Evolutionary conservation across 1,284 basidiomycete genomes (phyloP), one percentile per base, ranked within the genome.

Genomic region (Termitomyces sp.): DNA sequence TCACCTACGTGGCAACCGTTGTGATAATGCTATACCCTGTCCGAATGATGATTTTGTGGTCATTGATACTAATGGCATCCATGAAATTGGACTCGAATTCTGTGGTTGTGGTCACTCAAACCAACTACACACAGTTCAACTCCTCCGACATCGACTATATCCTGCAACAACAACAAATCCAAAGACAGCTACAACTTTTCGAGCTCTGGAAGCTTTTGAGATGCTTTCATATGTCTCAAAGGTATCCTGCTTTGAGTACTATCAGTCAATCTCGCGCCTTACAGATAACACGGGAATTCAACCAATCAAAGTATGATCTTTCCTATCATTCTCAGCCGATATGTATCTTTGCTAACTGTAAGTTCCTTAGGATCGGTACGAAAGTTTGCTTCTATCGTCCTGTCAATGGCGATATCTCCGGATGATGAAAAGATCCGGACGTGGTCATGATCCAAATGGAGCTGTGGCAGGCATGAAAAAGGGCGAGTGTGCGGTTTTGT

Each of bases 281-380:
- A 60, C 54, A 3, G 56, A 68, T 41, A 68, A 69, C 30, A 60
- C 55, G 14, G 65, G 62, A 2, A 59, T 53, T 3, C 30, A 24
- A 4, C 26, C 44, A 21, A 42, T 55, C 1, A 44, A 53, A 28
- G 61, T 30, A 30, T 30, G 8, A 3, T 28, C 8, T 8, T 28
- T 28, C 3, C 26, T 28, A 8, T 4, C 26, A 28, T n/a, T 28
- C 26, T 28, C 8, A 8, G 26, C 26, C 8, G 8, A 28, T 28
- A 28, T 4, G 3, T 4, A 3, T 28, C 26, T 28, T 28, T 28
- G 8, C 8, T 28, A 4, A 28, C 26, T 8, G n/a, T n/a, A n/a
- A n/a, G n/a, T 28, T 8, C 26, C 38, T 47, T 39, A 68, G 66
- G 58, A 64, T 47, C 47, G 62, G 1, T 66, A 64, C 30, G 35